These are phyloP conservation scores for Syzygium aqueum DNA, from an alignment of 345 rosid species.

Conservation along the genomic window DNA sequence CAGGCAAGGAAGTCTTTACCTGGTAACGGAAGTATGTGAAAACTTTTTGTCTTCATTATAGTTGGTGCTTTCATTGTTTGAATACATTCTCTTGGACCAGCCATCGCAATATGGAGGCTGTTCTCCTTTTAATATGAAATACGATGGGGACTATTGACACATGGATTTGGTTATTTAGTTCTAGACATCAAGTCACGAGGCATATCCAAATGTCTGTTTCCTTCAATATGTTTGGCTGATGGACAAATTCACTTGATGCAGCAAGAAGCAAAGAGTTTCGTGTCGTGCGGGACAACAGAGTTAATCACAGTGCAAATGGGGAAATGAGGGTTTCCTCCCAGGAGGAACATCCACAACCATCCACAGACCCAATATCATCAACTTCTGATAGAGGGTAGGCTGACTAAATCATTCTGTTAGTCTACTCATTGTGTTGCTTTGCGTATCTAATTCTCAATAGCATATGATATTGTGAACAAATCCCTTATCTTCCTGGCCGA, in stretches of 20 bases:
- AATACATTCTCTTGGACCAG: neutral
- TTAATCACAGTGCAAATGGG: slow-evolving; percentile 27
- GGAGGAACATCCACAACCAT: slow-evolving; percentile 19
- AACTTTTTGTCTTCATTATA: neutral
- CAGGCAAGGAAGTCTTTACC: slow-evolving; percentile 4
- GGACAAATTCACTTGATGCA: slow-evolving; percentile 13
- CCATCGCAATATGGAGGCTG: neutral
- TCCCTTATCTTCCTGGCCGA: neutral
- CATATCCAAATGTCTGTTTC: neutral
- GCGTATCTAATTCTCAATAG: neutral
- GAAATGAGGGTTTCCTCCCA: slow-evolving; percentile 34
- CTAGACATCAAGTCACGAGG: neutral
- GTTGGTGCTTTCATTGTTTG: neutral
- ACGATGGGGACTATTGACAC: neutral
- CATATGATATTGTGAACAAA: neutral
- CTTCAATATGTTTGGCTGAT: neutral
- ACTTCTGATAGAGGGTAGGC: slow-evolving; percentile 43
- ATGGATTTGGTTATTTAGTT: neutral
- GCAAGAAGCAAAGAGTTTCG: slow-evolving; percentile 37
- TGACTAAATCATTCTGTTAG: neutral
- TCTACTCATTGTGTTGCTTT: neutral
- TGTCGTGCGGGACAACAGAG: slow-evolving; percentile 72
- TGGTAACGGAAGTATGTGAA: slow-evolving; percentile 2
- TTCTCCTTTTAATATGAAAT: neutral
- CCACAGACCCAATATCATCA: slow-evolving; percentile 15